Conservation (phyloP, 1,284 basidiomycete genomes). For the Trichosporon sp. region DNA sequence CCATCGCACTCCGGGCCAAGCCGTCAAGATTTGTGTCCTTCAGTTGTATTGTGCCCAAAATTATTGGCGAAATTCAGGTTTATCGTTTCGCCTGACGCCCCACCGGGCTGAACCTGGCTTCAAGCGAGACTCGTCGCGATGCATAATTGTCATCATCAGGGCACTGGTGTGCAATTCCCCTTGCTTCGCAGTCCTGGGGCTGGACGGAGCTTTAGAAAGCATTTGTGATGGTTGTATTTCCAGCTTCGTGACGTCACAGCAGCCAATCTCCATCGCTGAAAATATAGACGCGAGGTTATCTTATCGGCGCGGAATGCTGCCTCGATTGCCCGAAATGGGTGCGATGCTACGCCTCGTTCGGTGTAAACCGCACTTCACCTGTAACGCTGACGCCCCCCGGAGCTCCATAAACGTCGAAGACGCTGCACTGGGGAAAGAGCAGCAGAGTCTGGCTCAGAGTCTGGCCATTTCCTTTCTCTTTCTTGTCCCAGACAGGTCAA, state of each 20-base stretch:
- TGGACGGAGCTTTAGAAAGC: too few species aligned
- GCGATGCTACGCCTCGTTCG: neutral
- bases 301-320: neutral
- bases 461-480: too few species aligned
- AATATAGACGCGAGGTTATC: neutral
- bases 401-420: neutral
- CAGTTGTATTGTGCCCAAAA: neutral
- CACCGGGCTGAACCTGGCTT: neutral
- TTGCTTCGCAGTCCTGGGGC: too few species aligned
- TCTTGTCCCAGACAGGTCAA: neutral
- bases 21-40: neutral
- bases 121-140: neutral
- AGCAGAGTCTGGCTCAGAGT: neutral
- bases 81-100: neutral
- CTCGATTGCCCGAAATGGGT: neutral
- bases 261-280: neutral
- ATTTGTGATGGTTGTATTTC: neutral
- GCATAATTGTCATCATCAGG: neutral
- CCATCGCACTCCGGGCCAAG: neutral
- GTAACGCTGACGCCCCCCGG: neutral
- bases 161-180: too few species aligned
- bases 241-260: neutral
- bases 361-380: neutral
- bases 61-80: neutral
- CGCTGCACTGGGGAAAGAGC: neutral